phyloP scores from a whole-genome alignment of 805 yeast species.

The Metschnikowia santaceciliae region DNA sequence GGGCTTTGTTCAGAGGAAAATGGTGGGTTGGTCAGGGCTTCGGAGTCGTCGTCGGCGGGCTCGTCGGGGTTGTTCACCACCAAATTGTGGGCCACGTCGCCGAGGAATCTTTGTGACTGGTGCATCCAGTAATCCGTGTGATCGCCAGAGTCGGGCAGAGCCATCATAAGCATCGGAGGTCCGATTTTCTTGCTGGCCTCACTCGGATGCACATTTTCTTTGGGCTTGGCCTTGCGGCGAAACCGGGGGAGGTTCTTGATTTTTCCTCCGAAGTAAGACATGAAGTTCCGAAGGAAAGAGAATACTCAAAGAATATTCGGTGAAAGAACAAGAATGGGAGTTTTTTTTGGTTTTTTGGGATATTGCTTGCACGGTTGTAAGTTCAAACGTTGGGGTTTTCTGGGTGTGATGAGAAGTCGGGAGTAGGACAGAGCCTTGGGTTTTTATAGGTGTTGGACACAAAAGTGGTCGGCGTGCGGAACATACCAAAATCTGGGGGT shows the following conservation, averaged over 20 bases:
- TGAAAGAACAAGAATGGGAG: too few relatives aligned
- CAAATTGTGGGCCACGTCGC: background rate
- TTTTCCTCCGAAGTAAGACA: background rate
- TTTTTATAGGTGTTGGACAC: background rate
- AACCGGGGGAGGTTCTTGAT: background rate
- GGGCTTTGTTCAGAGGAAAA: background rate
- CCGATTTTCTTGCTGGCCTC: background rate
- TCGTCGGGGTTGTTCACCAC: background rate
- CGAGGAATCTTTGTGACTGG: background rate
- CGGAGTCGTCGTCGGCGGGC: background rate
- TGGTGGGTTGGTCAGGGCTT: background rate
- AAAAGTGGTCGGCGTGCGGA: conserved; percentile 2
- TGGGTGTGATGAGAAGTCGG: background rate
- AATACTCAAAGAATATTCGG: too few relatives aligned
- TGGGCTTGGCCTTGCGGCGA: background rate
- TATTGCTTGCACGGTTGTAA: too few relatives aligned
- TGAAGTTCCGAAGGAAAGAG: background rate
- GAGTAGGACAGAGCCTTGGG: background rate
- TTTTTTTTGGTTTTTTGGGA: too few relatives aligned
- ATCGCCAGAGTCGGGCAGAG: background rate
- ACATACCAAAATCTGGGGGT: background rate
- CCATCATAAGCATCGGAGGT: background rate
- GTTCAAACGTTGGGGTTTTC: background rate
- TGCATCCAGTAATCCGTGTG: background rate
- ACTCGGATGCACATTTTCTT: background rate